These are phyloP conservation scores for Ogataea nakhonphanomensis DNA, from an alignment of 805 yeast species.

Conservation along the genomic window DNA sequence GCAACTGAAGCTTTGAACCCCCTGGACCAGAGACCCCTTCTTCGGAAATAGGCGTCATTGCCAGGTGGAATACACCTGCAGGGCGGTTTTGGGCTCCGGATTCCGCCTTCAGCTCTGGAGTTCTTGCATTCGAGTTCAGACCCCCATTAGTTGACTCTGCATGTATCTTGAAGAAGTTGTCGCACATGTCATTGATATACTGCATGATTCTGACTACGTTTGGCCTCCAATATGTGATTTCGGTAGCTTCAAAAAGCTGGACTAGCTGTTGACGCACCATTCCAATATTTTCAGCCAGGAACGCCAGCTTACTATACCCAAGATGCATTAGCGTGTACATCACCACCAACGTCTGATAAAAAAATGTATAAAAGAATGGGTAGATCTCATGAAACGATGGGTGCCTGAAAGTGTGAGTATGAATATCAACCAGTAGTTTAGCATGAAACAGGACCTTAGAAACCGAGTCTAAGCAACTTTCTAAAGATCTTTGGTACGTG, in stretches of 20 bases:
- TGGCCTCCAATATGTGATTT: slow-evolving; percentile 27
- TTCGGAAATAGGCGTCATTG: slow-evolving; percentile 15
- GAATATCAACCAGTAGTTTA: slow-evolving; percentile 32
- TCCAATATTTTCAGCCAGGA: slow-evolving; percentile 26
- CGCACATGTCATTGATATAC: slow-evolving; percentile 33
- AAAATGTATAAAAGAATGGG: slow-evolving; percentile 47
- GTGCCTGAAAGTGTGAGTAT: slow-evolving; percentile 31
- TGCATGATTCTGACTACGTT: slow-evolving; percentile 31
- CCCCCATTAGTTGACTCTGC: slow-evolving; percentile 6
- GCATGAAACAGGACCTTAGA: slow-evolving; percentile 37
- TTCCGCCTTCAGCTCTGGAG: not conserved
- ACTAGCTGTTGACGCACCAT: slow-evolving; percentile 28
- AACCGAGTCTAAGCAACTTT: slow-evolving; percentile 37
- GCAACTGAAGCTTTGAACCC: slow-evolving; percentile 15
- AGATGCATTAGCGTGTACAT: slow-evolving; percentile 46
- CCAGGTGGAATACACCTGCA: slow-evolving; percentile 7
- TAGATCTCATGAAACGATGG: slow-evolving; percentile 36
- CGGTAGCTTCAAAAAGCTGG: slow-evolving; percentile 29
- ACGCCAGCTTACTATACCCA: slow-evolving; percentile 33
- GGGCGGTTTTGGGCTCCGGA: not conserved
- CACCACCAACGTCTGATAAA: slow-evolving; percentile 51
- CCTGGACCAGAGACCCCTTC: slow-evolving; percentile 9
- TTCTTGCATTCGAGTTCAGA: not conserved
- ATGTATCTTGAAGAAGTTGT: slow-evolving; percentile 26
- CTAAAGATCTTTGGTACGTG: slow-evolving; percentile 34